A percentile compares a stretch with the other conserved stretches of the same genome.
Evolutionary conservation across 2,329 filamentous ascomycete species (phyloP).

Genomic region (Alternaria conjuncta): DNA sequence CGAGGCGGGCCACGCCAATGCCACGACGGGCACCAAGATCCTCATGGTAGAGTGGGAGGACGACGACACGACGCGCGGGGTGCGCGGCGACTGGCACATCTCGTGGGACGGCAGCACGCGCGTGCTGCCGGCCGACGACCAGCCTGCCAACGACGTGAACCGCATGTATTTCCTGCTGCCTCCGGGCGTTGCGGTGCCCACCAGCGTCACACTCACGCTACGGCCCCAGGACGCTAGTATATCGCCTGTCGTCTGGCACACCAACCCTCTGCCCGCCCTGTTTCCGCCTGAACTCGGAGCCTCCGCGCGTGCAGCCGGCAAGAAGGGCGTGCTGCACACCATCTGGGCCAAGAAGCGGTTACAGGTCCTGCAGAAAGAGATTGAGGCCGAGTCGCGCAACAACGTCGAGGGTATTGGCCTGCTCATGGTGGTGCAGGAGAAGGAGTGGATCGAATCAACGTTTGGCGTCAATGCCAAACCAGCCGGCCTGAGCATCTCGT

Average conservation of each 20-base stretch:
- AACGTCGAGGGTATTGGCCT: slow-evolving; percentile 84
- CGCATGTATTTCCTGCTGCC: slow-evolving; percentile 83
- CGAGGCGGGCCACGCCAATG: slow-evolving; percentile 73
- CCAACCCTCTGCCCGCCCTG: slow-evolving; percentile 85
- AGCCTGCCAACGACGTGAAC: slow-evolving; percentile 57
- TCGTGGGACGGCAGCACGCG: slow-evolving; percentile 83
- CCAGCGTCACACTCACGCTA: slow-evolving; percentile 70
- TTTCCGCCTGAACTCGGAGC: slow-evolving; percentile 78
- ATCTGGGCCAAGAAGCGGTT: slow-evolving; percentile 88
- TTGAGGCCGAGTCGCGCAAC: slow-evolving; percentile 71
- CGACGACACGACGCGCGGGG: slow-evolving; percentile 56
- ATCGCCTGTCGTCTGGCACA: slow-evolving; percentile 59
- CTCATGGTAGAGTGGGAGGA: slow-evolving; percentile 93
- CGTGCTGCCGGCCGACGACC: slow-evolving; percentile 70
- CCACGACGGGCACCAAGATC: slow-evolving; percentile 79
- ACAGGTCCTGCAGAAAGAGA: slow-evolving; percentile 76
- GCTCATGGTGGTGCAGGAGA: slow-evolving; percentile 83
- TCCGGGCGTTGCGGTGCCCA: slow-evolving; percentile 73
- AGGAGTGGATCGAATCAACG: slow-evolving; percentile 82
- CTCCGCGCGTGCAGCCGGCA: slow-evolving; percentile 69
- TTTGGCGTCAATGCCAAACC: slow-evolving; percentile 68
- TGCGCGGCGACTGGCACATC: slow-evolving; percentile 72
- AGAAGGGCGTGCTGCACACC: slow-evolving; percentile 84
- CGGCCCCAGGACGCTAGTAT: slow-evolving; percentile 54
- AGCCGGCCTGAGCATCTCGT: slow-evolving; percentile 46